Evolutionary conservation across 1,284 basidiomycete species (phyloP).

Genomic region (Phenoliferia sp.): DNA sequence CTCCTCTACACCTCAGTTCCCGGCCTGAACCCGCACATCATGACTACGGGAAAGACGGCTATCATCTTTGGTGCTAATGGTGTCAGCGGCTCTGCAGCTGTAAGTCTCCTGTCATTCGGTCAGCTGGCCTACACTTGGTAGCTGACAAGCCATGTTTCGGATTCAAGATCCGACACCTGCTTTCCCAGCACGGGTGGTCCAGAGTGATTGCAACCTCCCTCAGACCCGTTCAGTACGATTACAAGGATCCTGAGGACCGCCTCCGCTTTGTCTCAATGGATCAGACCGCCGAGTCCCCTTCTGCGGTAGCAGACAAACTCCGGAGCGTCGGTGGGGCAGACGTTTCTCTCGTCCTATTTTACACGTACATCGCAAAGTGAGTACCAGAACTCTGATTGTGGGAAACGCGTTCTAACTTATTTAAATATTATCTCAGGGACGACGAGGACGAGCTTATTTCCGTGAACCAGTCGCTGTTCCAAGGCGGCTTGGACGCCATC

Average conservation of each 20-base stretch:
- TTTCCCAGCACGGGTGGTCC: neutral
- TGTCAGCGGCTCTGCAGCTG: neutral
- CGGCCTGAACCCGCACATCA: too few relatives aligned
- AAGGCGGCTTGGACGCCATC: neutral
- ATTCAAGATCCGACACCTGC: neutral
- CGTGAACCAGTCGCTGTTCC: conserved; percentile 5
- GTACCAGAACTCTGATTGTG: neutral
- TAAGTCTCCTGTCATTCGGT: neutral
- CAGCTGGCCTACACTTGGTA: neutral
- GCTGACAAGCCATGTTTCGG: neutral
- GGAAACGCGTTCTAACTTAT: neutral
- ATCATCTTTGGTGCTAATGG: neutral
- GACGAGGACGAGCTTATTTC: conserved; percentile 6
- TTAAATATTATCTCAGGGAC: neutral
- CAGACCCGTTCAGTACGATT: neutral
- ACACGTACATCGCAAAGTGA: neutral
- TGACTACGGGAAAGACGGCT: neutral
- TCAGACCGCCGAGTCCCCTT: neutral
- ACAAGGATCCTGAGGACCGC: neutral
- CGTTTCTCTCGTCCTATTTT: neutral
- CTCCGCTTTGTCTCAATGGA: neutral
- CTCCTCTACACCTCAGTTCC: too few relatives aligned
- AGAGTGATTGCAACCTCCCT: neutral
- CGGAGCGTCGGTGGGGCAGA: neutral
- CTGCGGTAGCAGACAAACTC: neutral